A percentile compares a stretch with the other conserved stretches of the same genome.
phyloP scores from a whole-genome alignment of 1,284 basidiomycete genomes.

The Sphagnurus paluster region DNA sequence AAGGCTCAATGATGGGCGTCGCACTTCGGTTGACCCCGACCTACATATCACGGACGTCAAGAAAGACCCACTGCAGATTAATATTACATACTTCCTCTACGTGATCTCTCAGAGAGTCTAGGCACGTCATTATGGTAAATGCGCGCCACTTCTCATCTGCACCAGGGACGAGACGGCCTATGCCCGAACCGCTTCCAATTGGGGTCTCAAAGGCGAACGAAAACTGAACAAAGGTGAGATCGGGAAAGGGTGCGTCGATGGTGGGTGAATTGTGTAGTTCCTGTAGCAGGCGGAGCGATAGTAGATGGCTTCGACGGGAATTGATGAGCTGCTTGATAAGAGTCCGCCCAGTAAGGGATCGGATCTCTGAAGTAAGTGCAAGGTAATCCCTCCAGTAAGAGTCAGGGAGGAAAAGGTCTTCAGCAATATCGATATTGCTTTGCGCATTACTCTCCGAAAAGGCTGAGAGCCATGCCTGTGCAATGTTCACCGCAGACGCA shows the following conservation, averaged over 20 bases:
- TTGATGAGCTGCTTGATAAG: constrained; percentile 44
- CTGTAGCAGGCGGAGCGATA: constrained; percentile 38
- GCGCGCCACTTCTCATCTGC: constrained; percentile 51
- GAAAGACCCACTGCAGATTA: not conserved
- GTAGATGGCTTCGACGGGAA: constrained; percentile 42
- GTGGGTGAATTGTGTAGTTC: constrained; percentile 23
- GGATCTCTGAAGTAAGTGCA: constrained; percentile 63
- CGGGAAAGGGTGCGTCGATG: constrained; percentile 46
- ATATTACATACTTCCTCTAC: constrained; percentile 8
- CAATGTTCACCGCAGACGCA: constrained; percentile 8
- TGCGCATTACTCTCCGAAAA: constrained; percentile 4
- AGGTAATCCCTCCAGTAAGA: constrained; percentile 58
- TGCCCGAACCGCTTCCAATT: constrained; percentile 47
- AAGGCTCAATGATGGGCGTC: constrained; percentile 17
- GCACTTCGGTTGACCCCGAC: constrained; percentile 12
- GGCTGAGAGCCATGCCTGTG: constrained; percentile 11
- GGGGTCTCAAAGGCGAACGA: constrained; percentile 56
- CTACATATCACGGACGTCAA: not conserved
- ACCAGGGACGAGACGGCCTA: constrained; percentile 55
- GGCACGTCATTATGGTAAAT: constrained; percentile 41
- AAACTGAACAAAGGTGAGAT: constrained; percentile 55
- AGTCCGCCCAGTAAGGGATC: constrained; percentile 50
- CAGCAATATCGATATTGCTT: constrained; percentile 1
- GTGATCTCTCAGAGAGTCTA: constrained; percentile 10
- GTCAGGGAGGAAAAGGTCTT: constrained; percentile 11